Evolutionary conservation across 768 basidiomycete species (phyloP).

Genomic region (Gymnopilus junonius): DNA sequence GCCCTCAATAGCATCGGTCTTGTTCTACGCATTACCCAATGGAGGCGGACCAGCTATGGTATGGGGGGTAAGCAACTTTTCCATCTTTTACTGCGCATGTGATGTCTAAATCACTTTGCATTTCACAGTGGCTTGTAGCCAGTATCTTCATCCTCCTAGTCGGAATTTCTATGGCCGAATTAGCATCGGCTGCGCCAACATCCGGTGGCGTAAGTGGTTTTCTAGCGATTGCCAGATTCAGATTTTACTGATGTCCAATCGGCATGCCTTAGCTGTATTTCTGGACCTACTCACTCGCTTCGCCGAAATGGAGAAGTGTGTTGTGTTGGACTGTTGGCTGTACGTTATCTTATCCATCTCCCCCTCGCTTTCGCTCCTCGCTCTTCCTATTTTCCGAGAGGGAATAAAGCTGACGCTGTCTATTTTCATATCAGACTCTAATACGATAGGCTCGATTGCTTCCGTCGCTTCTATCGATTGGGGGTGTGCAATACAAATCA

Average conservation of each 20-base stretch:
- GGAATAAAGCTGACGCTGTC: background rate
- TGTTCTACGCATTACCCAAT: constrained; percentile 65
- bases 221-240: background rate
- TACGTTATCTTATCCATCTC: constrained; percentile 25
- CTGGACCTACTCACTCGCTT: constrained; percentile 53
- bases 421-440: constrained; percentile 39
- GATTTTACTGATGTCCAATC: background rate
- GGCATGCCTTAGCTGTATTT: constrained; percentile 46
- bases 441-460: constrained; percentile 56
- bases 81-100: background rate
- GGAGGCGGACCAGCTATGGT: constrained; percentile 75
- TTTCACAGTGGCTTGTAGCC: constrained; percentile 63
- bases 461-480: constrained; percentile 64
- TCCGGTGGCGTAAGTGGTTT: constrained; percentile 59
- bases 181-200: constrained; percentile 73
- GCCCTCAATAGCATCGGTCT: constrained; percentile 62
- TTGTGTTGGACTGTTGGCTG: constrained; percentile 62
- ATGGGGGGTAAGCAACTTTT: constrained; percentile 60
- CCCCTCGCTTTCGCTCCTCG: too few species aligned
- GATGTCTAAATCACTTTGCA: background rate
- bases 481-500: constrained; percentile 66
- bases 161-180: constrained; percentile 70
- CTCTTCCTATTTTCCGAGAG: background rate
- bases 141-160: constrained; percentile 66
- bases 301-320: constrained; percentile 46